Percentiles rank a stretch among this genome's conserved stretches.
Evolutionary conservation across 768 basidiomycete species (phyloP).

Genomic region (Hebeloma cylindrosporum): DNA sequence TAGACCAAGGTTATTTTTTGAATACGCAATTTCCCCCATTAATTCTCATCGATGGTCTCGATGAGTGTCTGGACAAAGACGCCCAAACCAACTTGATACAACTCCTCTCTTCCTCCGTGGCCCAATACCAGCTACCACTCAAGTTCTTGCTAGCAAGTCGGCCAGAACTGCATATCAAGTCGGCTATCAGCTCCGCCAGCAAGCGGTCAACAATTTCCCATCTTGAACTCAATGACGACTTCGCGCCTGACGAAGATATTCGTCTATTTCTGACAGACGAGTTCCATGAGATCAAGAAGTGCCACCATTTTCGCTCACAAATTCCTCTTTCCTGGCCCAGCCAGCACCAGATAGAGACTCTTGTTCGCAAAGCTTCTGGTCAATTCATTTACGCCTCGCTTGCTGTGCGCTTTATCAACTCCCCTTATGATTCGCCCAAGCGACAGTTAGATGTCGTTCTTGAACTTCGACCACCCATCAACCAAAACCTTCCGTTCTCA

Average conservation of each 20-base stretch:
- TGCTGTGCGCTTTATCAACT: not conserved
- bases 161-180: slow-evolving; percentile 9
- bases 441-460: slow-evolving; percentile 5
- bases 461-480: not conserved
- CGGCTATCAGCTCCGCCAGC: not conserved
- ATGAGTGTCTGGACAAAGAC: slow-evolving; percentile 10
- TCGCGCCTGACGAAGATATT: not conserved
- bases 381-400: slow-evolving; percentile 10
- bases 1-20: not conserved
- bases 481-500: slow-evolving; percentile 2
- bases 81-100: slow-evolving; percentile 11
- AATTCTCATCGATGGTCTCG: slow-evolving; percentile 19
- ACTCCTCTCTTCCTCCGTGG: not conserved
- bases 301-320: not conserved
- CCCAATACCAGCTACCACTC: not conserved
- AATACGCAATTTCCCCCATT: not conserved
- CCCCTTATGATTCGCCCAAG: slow-evolving; percentile 1
- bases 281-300: not conserved
- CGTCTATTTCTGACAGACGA: not conserved
- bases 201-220: not conserved
- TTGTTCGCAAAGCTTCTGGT: slow-evolving; percentile 1
- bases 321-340: slow-evolving; percentile 1
- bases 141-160: slow-evolving; percentile 18
- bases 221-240: slow-evolving; percentile 1
- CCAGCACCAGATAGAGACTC: not conserved